Percentiles rank a stretch among this genome's conserved stretches.
phyloP scores from a whole-genome alignment of 148 eudicot species.

The Bassia scoparia region DNA sequence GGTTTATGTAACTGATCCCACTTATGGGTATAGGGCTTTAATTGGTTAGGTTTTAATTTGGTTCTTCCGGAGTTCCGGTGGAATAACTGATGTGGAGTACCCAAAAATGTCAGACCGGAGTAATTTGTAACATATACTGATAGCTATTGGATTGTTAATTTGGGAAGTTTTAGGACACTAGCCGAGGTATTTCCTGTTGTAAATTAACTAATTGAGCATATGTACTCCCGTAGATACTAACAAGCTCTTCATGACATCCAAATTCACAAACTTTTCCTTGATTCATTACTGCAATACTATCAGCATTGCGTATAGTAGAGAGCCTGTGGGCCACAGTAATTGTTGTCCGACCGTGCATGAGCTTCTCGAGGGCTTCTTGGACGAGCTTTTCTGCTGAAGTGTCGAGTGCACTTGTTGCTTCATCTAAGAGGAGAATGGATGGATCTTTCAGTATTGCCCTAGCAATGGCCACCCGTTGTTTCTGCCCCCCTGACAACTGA shows the following conservation, averaged over 20 bases:
- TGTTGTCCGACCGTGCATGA: slow-evolving; percentile 59
- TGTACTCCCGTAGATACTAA: slow-evolving; percentile 34
- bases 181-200: slow-evolving; percentile 31
- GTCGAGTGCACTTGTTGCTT: slow-evolving; percentile 83
- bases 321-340: slow-evolving; percentile 65
- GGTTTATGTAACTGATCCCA: too few species aligned
- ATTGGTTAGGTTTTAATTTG: too few species aligned
- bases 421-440: slow-evolving; percentile 56
- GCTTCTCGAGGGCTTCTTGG: slow-evolving; percentile 59
- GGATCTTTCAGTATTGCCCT: slow-evolving; percentile 73
- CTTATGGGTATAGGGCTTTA: too few species aligned
- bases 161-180: background rate
- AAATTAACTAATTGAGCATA: slow-evolving; percentile 48
- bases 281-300: slow-evolving; percentile 52
- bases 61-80: too few species aligned
- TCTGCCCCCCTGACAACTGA: slow-evolving; percentile 77
- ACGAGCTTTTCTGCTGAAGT: slow-evolving; percentile 53
- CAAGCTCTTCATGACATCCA: slow-evolving; percentile 58
- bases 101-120: background rate
- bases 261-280: slow-evolving; percentile 54
- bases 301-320: slow-evolving; percentile 49
- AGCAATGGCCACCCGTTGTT: slow-evolving; percentile 79
- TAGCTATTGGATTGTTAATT: background rate
- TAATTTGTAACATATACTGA: background rate
- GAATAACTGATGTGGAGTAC: background rate